These are phyloP conservation scores for Penicillium psychrosexuale DNA, from an alignment of 2,329 filamentous ascomycete genomes.

Conservation along the genomic window DNA sequence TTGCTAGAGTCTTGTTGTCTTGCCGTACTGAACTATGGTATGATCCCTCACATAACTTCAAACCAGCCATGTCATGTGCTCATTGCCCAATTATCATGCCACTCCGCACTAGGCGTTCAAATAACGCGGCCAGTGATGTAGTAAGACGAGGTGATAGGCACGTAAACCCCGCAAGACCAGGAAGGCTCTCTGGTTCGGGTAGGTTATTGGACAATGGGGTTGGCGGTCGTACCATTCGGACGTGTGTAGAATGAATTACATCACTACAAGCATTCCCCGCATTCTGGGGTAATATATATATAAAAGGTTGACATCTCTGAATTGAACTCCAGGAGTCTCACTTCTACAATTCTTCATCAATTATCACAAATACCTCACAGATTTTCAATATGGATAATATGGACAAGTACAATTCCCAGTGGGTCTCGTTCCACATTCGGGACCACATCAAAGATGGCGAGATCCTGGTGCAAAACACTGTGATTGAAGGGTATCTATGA, in stretches of 20 bases:
- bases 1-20: neutral
- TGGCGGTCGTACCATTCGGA: neutral
- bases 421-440: slow-evolving; percentile 31
- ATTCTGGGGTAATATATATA: neutral
- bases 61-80: neutral
- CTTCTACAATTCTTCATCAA: neutral
- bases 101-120: neutral
- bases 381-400: slow-evolving; percentile 2
- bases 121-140: neutral
- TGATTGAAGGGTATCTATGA: slow-evolving; percentile 28
- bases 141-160: neutral
- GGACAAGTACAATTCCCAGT: slow-evolving; percentile 28
- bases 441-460: slow-evolving; percentile 27
- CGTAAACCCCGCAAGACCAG: neutral
- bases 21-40: neutral
- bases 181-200: neutral
- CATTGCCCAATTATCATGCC: slow-evolving; percentile 1
- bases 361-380: neutral
- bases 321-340: neutral
- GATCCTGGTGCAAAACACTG: slow-evolving; percentile 26
- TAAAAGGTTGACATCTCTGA: neutral
- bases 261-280: slow-evolving; percentile 2
- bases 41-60: neutral
- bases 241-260: slow-evolving; percentile 4
- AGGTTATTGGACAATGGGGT: neutral